A percentile compares a stretch with the other conserved stretches of the same genome.
These are phyloP conservation scores for Paraurostyla sp. DNA, from an alignment of 73 alveolate genomes.

Conservation along the genomic window DNA sequence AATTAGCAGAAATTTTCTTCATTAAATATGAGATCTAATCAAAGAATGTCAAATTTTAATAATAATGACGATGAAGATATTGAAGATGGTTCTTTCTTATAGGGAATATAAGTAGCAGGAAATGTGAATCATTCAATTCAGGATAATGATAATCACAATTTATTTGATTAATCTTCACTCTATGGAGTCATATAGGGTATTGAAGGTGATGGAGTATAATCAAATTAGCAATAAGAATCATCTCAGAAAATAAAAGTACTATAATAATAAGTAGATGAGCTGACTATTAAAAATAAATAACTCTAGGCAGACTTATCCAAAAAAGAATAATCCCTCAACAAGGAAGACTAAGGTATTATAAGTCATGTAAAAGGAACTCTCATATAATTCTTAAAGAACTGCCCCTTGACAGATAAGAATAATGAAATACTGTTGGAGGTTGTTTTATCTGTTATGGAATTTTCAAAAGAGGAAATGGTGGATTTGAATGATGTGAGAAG, in stretches of 20 bases:
- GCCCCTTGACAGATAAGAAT: conserved; percentile 47
- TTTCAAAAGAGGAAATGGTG: conserved; percentile 20
- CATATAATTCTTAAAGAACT: neutral
- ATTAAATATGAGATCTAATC: no score
- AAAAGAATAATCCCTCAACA: neutral
- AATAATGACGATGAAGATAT: neutral
- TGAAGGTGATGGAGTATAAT: conserved; percentile 4
- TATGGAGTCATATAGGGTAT: conserved; percentile 9
- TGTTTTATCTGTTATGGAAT: conserved; percentile 1
- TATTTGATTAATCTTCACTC: conserved; percentile 12
- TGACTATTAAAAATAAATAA: neutral
- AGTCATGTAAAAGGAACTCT: conserved; percentile 36
- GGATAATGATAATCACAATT: neutral
- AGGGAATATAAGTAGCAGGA: neutral
- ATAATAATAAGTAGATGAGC: neutral
- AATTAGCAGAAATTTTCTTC: no score
- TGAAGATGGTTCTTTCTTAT: conserved; percentile 25
- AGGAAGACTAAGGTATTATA: neutral
- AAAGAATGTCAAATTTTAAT: neutral
- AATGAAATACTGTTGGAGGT: conserved; percentile 28
- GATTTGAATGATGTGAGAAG: conserved; percentile 2
- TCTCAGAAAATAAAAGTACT: neutral
- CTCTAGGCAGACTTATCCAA: neutral
- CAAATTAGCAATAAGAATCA: no score
- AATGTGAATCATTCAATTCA: neutral